phyloP scores from a whole-genome alignment of 352 stramenopile species.

The Globisporangium ultimum region DNA sequence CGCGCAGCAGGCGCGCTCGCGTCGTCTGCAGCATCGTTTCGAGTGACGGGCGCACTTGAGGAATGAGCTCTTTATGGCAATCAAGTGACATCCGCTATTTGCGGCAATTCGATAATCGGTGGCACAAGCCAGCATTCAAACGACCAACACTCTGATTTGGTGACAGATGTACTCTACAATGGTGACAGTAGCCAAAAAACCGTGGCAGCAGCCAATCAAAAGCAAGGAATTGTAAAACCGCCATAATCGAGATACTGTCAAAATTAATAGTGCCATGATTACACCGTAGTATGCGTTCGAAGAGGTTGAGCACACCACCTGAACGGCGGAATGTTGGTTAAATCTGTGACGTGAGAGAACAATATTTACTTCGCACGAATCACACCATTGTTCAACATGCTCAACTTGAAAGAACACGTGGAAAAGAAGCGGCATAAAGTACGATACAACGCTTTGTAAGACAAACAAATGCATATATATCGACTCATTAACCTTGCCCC shows the following conservation, averaged over 20 bases:
- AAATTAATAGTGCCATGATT: background rate
- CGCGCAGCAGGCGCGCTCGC: background rate
- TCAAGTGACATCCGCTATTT: background rate
- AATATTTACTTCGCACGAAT: too few relatives aligned
- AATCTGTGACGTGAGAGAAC: conserved; percentile 9
- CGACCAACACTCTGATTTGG: background rate
- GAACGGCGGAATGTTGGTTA: background rate
- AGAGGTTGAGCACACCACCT: background rate
- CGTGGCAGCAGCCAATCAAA: background rate
- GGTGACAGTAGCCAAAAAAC: background rate
- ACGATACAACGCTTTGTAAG: background rate
- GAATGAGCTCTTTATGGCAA: background rate
- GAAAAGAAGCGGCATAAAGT: conserved; percentile 1
- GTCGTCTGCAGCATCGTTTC: background rate
- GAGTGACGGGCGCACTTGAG: background rate
- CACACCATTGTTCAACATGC: conserved; percentile 65
- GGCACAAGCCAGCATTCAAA: too few relatives aligned
- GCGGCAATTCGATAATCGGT: background rate
- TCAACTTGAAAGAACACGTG: conserved; percentile 52
- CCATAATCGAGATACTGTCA: background rate
- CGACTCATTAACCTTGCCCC: too few relatives aligned
- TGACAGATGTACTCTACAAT: background rate
- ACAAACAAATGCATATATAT: background rate
- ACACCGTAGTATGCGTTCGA: background rate
- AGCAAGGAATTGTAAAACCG: background rate